Evolutionary conservation across 495 filamentous ascomycete genomes (phyloP), one percentile per base, ranked within the genome.

Genomic region (Penicillium crystallinum): DNA sequence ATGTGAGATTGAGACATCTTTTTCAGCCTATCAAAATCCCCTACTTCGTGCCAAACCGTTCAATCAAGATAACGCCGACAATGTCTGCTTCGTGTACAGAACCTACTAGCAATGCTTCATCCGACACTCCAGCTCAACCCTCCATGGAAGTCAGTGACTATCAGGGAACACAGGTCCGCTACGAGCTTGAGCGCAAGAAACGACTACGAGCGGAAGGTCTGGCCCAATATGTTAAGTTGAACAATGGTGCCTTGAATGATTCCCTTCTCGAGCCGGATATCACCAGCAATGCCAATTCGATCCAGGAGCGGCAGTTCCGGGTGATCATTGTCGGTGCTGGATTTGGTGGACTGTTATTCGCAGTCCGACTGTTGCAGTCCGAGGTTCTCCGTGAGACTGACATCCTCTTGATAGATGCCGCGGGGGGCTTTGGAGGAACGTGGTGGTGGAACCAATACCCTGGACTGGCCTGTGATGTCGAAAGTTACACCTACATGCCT

Each of bases 271-370:
- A 18, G 3, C 21, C 25, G 14, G 3, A 12, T 17, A 11, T 19
- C 10, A 10, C 9, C 2, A 22, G 2, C 7, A n/a, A 23, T 36
- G 18, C 29, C 27, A 34, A 44, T n/a, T 14, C 44, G 9, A 14
- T 43, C n/a, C 21, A 39, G 14, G 5, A 51, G 22, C 17, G 19
- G 12, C 14, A 45, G 3, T 18, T 5, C 15, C 49, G 41, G 9
- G 41, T 45, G 2, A 46, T 75, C 33, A 73, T 80, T 50, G 57
- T 78, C 10, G 81, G 81, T 21, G 79, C 74, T 14, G 81, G 81
- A 0, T 74, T 66, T 39, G 76, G 77, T 14, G 81, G 78, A 1
- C 54, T 81, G 12, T 49, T 76, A 3, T 67, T 62, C 25, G 80
- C 79, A 0, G 73, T 77, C 2, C 72, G 75, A 5, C 65, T 83